Percentiles rank a stretch among this genome's conserved stretches.
Evolutionary conservation across 306 rosid species (phyloP).

Genomic region (Cajanus cajan): DNA sequence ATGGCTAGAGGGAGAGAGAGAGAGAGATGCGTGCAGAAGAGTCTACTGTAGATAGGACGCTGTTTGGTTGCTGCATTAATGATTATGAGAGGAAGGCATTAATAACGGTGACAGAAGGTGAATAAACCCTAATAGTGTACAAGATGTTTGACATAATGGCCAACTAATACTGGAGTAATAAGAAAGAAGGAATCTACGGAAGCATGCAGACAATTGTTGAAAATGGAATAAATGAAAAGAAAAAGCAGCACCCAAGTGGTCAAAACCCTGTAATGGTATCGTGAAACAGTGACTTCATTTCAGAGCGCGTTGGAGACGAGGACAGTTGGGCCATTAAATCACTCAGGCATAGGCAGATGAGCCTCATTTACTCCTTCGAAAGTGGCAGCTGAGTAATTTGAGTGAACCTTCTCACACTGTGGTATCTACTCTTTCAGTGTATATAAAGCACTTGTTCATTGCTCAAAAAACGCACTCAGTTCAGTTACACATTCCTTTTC

Average conservation of each 20-base stretch:
- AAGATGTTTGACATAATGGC: not conserved
- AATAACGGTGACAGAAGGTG: not conserved
- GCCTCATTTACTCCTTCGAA: conserved; percentile 32
- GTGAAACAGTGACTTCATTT: not conserved
- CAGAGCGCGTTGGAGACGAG: conserved; percentile 2
- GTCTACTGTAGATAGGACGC: not conserved
- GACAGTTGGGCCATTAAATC: conserved; percentile 38
- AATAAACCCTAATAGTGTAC: not conserved
- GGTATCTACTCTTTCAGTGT: not conserved
- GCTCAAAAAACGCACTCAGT: not conserved
- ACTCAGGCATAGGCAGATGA: not conserved
- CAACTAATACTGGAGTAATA: no score
- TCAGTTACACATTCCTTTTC: not conserved
- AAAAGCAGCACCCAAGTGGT: not conserved
- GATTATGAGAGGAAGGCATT: not conserved
- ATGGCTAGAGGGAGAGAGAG: not conserved
- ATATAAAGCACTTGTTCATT: not conserved
- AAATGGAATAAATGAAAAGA: not conserved
- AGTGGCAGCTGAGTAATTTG: conserved; percentile 34
- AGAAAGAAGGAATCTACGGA: not conserved
- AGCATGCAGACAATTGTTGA: not conserved
- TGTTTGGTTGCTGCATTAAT: conserved; percentile 31
- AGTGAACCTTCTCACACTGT: no score
- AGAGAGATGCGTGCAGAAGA: not conserved
- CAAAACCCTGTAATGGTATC: not conserved